These are phyloP conservation scores for Sporothrix euskadiensis DNA, from an alignment of 2,329 filamentous ascomycete genomes.

Conservation along the genomic window DNA sequence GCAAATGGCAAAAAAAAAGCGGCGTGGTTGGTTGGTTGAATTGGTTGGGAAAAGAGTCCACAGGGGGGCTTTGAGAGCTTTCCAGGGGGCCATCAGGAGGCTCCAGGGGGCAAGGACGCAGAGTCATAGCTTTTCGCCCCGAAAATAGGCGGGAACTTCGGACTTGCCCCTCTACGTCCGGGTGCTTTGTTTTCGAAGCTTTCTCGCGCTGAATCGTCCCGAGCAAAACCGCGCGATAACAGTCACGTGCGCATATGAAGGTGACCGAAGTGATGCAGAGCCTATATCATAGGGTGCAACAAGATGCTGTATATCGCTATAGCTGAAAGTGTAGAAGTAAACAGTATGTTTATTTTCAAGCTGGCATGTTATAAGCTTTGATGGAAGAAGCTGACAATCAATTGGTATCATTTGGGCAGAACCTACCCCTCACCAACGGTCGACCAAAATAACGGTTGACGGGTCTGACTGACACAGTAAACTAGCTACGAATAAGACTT, in stretches of 20 bases:
- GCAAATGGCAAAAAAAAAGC: conserved; percentile 18
- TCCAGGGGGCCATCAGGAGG: background rate
- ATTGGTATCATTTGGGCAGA: conserved; percentile 1
- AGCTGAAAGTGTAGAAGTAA: background rate
- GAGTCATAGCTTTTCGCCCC: conserved; percentile 6
- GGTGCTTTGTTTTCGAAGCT: background rate
- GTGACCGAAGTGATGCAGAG: no score
- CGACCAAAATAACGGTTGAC: background rate
- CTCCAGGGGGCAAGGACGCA: background rate
- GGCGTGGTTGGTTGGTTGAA: conserved; percentile 25
- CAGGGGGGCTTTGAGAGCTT: background rate
- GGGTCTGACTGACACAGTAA: background rate
- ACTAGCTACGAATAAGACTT: background rate
- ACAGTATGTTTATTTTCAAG: background rate
- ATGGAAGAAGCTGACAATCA: background rate
- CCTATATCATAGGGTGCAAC: background rate
- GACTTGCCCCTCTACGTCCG: conserved; percentile 21
- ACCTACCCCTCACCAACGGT: background rate
- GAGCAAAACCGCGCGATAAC: conserved; percentile 7
- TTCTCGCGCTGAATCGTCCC: conserved; percentile 14
- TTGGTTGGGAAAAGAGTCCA: conserved; percentile 13
- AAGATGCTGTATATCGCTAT: background rate
- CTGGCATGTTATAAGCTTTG: no score
- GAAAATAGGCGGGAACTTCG: conserved; percentile 8
- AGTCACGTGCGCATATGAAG: conserved; percentile 19